Percentiles rank a stretch among this genome's conserved stretches.
Evolutionary conservation across 371 early-diverging fungal species (phyloP).

Genomic region (Amoeboradix gromovi): DNA sequence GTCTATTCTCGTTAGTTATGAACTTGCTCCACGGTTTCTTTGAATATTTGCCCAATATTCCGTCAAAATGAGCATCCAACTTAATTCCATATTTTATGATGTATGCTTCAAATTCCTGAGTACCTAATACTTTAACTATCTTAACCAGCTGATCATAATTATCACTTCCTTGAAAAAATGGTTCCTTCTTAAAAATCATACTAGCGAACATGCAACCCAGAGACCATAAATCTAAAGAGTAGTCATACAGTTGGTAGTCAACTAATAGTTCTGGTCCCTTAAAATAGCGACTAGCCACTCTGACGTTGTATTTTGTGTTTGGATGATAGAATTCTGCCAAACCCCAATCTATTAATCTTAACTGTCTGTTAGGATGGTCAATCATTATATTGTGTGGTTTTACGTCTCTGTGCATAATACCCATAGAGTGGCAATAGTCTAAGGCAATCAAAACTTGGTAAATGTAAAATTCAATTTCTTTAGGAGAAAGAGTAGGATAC

Average conservation of each 20-base stretch:
- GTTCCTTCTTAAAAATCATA: slow-evolving; percentile 86
- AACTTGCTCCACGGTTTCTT: slow-evolving; percentile 79
- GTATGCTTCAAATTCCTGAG: slow-evolving; percentile 61
- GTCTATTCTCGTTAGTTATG: slow-evolving; percentile 55
- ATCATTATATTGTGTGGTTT: slow-evolving; percentile 99
- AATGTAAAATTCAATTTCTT: slow-evolving; percentile 84
- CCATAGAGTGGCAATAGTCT: slow-evolving; percentile 87
- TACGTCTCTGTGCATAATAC: slow-evolving; percentile 99
- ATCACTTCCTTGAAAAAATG: slow-evolving; percentile 95
- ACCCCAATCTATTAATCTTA: slow-evolving; percentile 98
- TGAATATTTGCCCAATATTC: slow-evolving; percentile 56
- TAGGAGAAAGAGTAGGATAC: slow-evolving; percentile 53
- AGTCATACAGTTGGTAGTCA: slow-evolving; percentile 91
- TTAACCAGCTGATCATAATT: slow-evolving; percentile 93
- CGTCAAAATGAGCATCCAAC: slow-evolving; percentile 54
- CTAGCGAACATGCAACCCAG: slow-evolving; percentile 94
- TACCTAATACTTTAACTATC: slow-evolving; percentile 87
- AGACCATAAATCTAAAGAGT: slow-evolving; percentile 98
- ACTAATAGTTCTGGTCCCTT: slow-evolving; percentile 98
- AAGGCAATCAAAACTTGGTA: slow-evolving; percentile 84
- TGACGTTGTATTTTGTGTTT: slow-evolving; percentile 82
- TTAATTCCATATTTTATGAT: slow-evolving; percentile 77
- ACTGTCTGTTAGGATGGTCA: slow-evolving; percentile 46
- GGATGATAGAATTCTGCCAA: slow-evolving; percentile 98
- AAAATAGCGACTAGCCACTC: slow-evolving; percentile 94